phyloP scores from a whole-genome alignment of 495 filamentous ascomycete species.

The Hypoxylon lenormandii region DNA sequence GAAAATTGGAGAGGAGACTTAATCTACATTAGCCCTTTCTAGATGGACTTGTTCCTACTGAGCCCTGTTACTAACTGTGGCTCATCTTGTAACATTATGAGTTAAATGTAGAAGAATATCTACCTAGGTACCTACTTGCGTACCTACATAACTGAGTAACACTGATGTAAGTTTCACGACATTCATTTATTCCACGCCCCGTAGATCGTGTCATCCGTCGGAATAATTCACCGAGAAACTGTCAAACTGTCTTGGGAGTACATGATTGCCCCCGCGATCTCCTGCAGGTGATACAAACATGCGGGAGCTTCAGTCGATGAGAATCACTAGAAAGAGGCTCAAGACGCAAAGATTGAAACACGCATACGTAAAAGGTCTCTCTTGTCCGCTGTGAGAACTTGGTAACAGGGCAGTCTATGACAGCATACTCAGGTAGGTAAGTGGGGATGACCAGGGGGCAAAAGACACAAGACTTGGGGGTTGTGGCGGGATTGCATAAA shows the following conservation, averaged over 20 bases:
- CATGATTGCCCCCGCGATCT: constrained; percentile 5
- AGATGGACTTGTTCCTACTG: neutral
- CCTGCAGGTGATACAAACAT: constrained; percentile 14
- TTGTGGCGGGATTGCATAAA: constrained; percentile 14
- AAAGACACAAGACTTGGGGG: neutral
- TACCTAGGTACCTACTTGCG: too few species aligned
- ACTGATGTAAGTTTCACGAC: constrained; percentile 28
- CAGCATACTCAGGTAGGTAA: too few species aligned
- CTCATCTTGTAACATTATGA: too few species aligned
- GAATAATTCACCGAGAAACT: neutral
- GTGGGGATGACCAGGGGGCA: neutral
- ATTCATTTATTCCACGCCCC: neutral
- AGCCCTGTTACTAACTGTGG: neutral
- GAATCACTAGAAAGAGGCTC: neutral
- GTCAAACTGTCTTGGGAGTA: too few species aligned
- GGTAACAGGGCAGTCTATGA: constrained; percentile 46
- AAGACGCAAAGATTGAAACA: neutral
- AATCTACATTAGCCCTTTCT: too few species aligned
- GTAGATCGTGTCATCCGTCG: neutral
- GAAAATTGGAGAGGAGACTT: too few species aligned
- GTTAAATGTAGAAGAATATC: neutral
- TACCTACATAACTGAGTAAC: neutral
- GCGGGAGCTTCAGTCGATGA: constrained; percentile 4
- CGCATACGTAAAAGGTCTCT: neutral
- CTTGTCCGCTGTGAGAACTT: constrained; percentile 20